Evolutionary conservation across 768 basidiomycete genomes (phyloP).

Genomic region (Hemileccinum impolitum): DNA sequence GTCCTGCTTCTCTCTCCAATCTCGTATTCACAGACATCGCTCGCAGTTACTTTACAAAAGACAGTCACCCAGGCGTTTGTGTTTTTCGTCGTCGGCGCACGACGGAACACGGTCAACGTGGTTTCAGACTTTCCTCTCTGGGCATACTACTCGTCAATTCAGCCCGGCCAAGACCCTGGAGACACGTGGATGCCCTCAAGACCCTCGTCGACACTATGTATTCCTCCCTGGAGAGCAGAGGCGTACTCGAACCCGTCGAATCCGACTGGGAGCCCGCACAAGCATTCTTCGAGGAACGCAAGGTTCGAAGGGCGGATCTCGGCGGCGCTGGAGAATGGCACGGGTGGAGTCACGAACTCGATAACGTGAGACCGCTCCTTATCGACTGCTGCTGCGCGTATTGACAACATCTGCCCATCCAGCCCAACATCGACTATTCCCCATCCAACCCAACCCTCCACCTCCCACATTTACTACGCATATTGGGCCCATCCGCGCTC

Average conservation of each 20-base stretch:
- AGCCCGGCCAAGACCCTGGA: conserved; percentile 68
- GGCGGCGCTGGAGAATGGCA: conserved; percentile 59
- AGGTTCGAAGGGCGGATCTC: conserved; percentile 46
- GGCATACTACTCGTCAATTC: conserved; percentile 71
- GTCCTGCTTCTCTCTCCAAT: conserved; percentile 21
- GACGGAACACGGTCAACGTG: conserved; percentile 68
- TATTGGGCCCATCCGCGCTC: conserved; percentile 74
- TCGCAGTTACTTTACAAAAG: conserved; percentile 69
- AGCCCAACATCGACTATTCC: conserved; percentile 23
- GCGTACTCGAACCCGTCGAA: conserved; percentile 47
- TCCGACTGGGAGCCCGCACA: conserved; percentile 62
- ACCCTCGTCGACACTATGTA: conserved; percentile 55
- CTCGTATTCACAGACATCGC: conserved; percentile 9
- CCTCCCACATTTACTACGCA: conserved; percentile 70
- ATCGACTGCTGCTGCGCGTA: background rate
- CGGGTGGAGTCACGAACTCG: conserved; percentile 67
- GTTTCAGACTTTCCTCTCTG: conserved; percentile 75
- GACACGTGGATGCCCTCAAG: conserved; percentile 63
- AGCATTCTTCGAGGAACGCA: conserved; percentile 63
- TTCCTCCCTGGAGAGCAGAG: conserved; percentile 44
- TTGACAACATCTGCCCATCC: conserved; percentile 1
- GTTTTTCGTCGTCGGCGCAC: conserved; percentile 70
- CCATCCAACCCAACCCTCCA: conserved; percentile 57
- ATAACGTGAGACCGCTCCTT: conserved; percentile 38
- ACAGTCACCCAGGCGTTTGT: conserved; percentile 65